Conservation (phyloP, 1,284 basidiomycete genomes). For the Fomitopsis palustris region DNA sequence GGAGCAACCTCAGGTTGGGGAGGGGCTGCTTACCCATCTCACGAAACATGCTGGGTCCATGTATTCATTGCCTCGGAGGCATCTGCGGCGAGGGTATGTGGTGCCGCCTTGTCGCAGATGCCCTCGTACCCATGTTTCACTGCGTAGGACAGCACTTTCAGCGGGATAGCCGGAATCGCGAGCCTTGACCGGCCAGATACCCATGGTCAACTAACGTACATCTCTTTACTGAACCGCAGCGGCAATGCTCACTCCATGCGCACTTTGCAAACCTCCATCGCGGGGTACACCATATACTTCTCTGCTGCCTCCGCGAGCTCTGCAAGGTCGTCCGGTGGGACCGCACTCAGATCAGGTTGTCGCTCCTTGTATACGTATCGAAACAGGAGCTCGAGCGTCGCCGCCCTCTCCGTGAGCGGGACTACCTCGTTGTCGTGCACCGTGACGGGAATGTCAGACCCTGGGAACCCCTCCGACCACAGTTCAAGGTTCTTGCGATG, state of each 20-base stretch:
- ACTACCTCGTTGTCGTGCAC: constrained; percentile 14
- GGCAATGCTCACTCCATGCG: constrained; percentile 6
- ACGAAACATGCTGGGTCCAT: not conserved
- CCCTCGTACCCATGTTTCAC: not conserved
- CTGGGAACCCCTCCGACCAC: not conserved
- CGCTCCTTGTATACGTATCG: constrained; percentile 7
- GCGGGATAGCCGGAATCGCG: not conserved
- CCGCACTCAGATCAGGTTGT: not conserved
- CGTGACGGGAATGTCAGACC: not conserved
- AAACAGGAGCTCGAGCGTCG: constrained; percentile 12
- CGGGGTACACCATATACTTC: constrained; percentile 10
- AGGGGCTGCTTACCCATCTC: not conserved
- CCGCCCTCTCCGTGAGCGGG: constrained; percentile 19
- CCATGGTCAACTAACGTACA: not conserved
- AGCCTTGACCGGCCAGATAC: not conserved
- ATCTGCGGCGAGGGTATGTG: not conserved
- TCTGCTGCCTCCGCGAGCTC: constrained; percentile 10
- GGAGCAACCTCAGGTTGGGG: no score
- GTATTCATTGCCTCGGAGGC: not conserved
- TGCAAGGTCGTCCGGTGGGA: not conserved
- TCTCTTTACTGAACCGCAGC: not conserved
- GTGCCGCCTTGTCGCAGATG: not conserved
- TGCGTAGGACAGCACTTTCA: constrained; percentile 1
- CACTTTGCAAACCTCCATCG: constrained; percentile 9
- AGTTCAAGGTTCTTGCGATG: not conserved